Base-by-base conservation (phyloP, 1,284 basidiomycete species). In the Salmacisia buchloeana region DNA sequence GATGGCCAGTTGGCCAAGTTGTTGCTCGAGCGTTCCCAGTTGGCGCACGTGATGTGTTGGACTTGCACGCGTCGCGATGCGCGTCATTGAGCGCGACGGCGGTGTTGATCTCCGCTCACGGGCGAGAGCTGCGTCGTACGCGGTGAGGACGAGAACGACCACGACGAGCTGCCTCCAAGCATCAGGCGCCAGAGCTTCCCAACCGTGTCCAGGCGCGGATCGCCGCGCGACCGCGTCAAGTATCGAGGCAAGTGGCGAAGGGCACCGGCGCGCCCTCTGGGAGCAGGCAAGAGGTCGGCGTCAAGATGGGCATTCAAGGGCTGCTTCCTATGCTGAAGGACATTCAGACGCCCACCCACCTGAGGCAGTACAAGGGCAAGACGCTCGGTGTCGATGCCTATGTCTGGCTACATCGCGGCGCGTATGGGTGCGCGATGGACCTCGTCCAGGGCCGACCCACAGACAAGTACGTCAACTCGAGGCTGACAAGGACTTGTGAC, bases 351-450 rank as follows among this genome's bases (percentile, higher is more conserved):
- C 62, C 69, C 29, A 67, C 69, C 9, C 68, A 76, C 58, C 63
- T 76, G 35, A 67, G 69, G 31, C 61, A 63, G 56, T 71, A 72
- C 60, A 65, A 68, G 0, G 77, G 77, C 49, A 67, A 63, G 63
- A 80, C 79, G 1, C 81, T 92, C 39, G 91, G 89, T 2, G 86
- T 92, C 52, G 89, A 94, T 83, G 90, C 87, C 49, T 97, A 98
- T 81, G 94, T 94, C 56, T 97, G 94, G 94, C 85, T 99, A n/a
- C 96, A 98, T 80, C 87, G 89, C 71, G 96, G 93, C 12, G 87
- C 91, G 1, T 94, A 92, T 78, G 85, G 89, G 0, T 99, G 96
- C 81, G 91, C 96, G 45, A 63, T 76, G 43, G 92, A 97, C 69
- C 82, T 98, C 49, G 92, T 92, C 13, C 90, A 88, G 1, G 92